phyloP scores from a whole-genome alignment of 495 filamentous ascomycete species.

The Thozetella sp. region DNA sequence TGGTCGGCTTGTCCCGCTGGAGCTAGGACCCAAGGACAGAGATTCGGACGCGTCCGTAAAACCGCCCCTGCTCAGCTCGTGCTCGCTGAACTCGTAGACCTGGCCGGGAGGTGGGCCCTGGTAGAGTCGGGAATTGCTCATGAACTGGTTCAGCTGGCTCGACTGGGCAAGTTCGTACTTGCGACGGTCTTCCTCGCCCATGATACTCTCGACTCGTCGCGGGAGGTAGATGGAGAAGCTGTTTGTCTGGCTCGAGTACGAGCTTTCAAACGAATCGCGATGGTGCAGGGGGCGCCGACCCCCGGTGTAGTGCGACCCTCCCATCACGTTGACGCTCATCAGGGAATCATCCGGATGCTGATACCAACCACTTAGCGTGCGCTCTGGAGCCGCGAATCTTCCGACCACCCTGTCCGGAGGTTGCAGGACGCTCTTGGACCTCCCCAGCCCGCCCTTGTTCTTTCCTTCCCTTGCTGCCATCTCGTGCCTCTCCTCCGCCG shows the following conservation, averaged over 20 bases:
- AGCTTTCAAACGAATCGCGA: slow-evolving; percentile 73
- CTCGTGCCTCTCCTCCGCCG: slow-evolving; percentile 49
- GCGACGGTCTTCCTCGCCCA: slow-evolving; percentile 74
- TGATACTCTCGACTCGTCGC: slow-evolving; percentile 77
- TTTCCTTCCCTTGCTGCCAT: slow-evolving; percentile 35
- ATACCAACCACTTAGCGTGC: slow-evolving; percentile 63
- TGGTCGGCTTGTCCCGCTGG: slow-evolving; percentile 9
- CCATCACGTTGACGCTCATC: slow-evolving; percentile 43
- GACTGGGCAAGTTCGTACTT: slow-evolving; percentile 73
- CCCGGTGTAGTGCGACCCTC: slow-evolving; percentile 19
- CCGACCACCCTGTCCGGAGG: slow-evolving; percentile 77
- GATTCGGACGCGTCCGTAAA: slow-evolving; percentile 35
- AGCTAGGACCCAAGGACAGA: background rate
- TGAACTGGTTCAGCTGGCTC: slow-evolving; percentile 43
- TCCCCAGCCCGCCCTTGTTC: slow-evolving; percentile 32
- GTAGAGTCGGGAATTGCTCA: slow-evolving; percentile 51
- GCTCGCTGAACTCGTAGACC: slow-evolving; percentile 55
- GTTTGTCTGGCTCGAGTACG: slow-evolving; percentile 59
- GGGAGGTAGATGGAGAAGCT: slow-evolving; percentile 72
- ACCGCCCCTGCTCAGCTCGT: slow-evolving; percentile 43
- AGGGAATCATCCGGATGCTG: slow-evolving; percentile 64
- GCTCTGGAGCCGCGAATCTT: slow-evolving; percentile 64
- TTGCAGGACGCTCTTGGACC: slow-evolving; percentile 57
- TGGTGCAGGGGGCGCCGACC: slow-evolving; percentile 49
- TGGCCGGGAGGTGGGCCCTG: slow-evolving; percentile 50